phyloP scores from a whole-genome alignment of 176 grass and related monocot species.

The Zoysia japonica region DNA sequence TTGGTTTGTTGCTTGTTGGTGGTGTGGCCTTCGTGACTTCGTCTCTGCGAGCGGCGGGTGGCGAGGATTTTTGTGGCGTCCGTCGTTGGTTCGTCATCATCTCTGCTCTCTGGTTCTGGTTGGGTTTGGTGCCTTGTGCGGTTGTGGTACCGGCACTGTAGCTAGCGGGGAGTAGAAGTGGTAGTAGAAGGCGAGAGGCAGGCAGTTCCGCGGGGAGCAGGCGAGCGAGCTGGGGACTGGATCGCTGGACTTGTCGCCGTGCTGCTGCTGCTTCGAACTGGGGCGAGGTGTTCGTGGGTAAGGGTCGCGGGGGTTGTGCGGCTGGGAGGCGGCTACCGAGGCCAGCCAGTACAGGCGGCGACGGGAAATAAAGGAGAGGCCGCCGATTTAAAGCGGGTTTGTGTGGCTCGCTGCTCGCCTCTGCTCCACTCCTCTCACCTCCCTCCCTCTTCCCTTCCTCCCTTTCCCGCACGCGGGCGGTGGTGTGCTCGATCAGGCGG shows the following conservation, averaged over 20 bases:
- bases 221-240: slow-evolving; percentile 29
- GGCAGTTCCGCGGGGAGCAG: slow-evolving; percentile 13
- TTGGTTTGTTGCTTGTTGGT: not conserved
- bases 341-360: not conserved
- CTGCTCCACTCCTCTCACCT: slow-evolving; percentile 48
- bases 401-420: slow-evolving; percentile 73
- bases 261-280: slow-evolving; percentile 13
- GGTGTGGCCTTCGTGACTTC: not conserved
- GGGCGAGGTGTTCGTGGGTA: slow-evolving; percentile 29
- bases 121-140: slow-evolving; percentile 33
- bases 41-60: not conserved
- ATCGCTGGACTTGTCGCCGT: slow-evolving; percentile 1
- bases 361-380: slow-evolving; percentile 28
- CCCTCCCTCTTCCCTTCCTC: not conserved
- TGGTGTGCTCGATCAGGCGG: not conserved
- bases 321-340: slow-evolving; percentile 62
- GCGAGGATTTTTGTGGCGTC: not conserved
- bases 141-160: not conserved
- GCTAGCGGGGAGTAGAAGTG: too few relatives aligned
- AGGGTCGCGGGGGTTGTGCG: slow-evolving; percentile 49
- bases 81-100: slow-evolving; percentile 7
- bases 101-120: not conserved
- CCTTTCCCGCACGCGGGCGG: slow-evolving; percentile 8
- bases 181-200: not conserved
- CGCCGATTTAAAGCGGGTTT: slow-evolving; percentile 62